Conservation (phyloP, 768 basidiomycete genomes). For the Boletus rufocinnamomeus region DNA sequence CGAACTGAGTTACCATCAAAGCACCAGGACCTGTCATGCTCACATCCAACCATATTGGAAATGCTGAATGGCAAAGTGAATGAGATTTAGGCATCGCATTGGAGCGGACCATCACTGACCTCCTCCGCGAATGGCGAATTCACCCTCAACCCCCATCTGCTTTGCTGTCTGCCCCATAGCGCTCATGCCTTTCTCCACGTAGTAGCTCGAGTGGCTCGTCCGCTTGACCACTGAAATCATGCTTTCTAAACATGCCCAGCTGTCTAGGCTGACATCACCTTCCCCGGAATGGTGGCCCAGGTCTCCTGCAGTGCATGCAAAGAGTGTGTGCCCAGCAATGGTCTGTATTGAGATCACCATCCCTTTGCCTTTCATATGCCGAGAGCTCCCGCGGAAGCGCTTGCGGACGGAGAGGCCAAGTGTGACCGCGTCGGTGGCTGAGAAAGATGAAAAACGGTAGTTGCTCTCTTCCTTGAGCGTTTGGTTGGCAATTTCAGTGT, state of each 20-base stretch:
- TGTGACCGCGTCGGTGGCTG: conserved; percentile 77
- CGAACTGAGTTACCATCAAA: conserved; percentile 4
- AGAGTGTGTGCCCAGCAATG: conserved; percentile 75
- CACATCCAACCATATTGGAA: conserved; percentile 85
- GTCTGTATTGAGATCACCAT: conserved; percentile 80
- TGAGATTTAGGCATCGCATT: not conserved
- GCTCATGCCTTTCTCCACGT: conserved; percentile 84
- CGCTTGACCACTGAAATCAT: conserved; percentile 79
- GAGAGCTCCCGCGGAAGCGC: conserved; percentile 71
- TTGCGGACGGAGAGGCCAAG: conserved; percentile 79
- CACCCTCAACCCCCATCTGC: conserved; percentile 68
- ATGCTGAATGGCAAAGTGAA: conserved; percentile 48
- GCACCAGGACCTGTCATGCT: conserved; percentile 9
- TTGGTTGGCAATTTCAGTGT: conserved; percentile 73
- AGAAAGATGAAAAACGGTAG: conserved; percentile 74
- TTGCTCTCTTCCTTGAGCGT: conserved; percentile 67
- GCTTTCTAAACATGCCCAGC: conserved; percentile 75
- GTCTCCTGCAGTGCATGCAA: conserved; percentile 84
- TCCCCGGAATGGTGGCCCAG: conserved; percentile 64
- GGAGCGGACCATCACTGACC: conserved; percentile 49
- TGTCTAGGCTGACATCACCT: conserved; percentile 78
- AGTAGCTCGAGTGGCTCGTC: conserved; percentile 83
- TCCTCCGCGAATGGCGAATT: conserved; percentile 70
- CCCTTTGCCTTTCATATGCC: conserved; percentile 77
- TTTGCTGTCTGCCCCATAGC: conserved; percentile 79